Base-by-base conservation (phyloP, 2,329 filamentous ascomycete genomes). In the Aureobasidium uvarum region DNA sequence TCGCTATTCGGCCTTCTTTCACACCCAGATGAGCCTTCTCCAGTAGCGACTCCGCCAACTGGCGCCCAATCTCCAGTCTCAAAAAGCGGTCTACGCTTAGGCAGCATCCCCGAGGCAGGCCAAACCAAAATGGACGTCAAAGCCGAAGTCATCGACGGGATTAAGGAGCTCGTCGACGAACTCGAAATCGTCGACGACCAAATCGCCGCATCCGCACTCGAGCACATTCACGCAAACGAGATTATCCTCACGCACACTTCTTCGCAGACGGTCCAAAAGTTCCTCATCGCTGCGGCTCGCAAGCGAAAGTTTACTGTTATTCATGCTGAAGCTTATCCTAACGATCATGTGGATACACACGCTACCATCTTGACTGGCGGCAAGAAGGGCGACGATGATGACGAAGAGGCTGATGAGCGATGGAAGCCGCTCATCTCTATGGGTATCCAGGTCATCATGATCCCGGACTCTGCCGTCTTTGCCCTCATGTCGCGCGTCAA, bases 111-210 rank as follows among this genome's bases (percentile, higher is more conserved):
- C 31, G 70, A 69, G 45, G 71, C 75, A 72, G 76, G 68, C 72
- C 75, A 41, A 75, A 75, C 31, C 69, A 69, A 77, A 71, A 72
- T 90, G 67, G 89, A 96, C 68, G 82, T 98, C 66, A 90, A 92
- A 67, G 91, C 91, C 16, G 95, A 98, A 77, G 89, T 98, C 31
- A 88, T 97, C 69, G 91, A 95, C 71, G 95, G 93, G 48, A 97
- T 99, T 72, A 88, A 92, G 72, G 95, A 99, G 76, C 92, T 99
- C 67, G 90, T 96, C 76, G 95, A 99, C 74, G 95, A 99, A 78
- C 88, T 99, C 65, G 89, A 90, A 69, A 90, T 94, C 74, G 92
- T 92, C 8, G 95, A 97, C 74, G 92, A 96, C 73, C 92, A 96
- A 77, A 96, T 99, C 71, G 91, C 94, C 1, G 86, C 87, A 25